Evolutionary conservation across 202 grass and related monocot genomes (phyloP), one percentile per base, ranked within the genome.

Genomic region (Panicum hallii): DNA sequence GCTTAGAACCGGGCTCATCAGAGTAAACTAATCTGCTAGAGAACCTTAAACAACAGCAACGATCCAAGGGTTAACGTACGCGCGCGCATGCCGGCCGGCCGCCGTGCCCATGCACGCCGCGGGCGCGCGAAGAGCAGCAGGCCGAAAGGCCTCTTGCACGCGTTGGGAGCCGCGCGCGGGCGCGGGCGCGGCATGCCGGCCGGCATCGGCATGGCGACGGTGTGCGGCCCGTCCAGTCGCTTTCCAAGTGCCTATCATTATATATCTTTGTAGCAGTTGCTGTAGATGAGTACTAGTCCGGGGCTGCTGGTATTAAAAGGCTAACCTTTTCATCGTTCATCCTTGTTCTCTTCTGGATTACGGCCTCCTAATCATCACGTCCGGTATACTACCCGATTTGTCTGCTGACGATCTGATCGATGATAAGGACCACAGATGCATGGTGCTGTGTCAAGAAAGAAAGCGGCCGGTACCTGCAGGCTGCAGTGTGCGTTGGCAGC

Each of bases 341-440:
- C 22, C 55, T 83, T 86, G 92, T 82, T 85, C 63, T 79, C 67
- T 86, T 87, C 28, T 86, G 81, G 15, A 19, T 49, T 53, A 64
- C 57, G 80, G 81, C 46, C 12, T 10, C 23, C 57, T 73, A 65
- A 73, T 55, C 61, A 73, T 55, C 61, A 54, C 67, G 23, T 26
- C 32, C 12, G 56, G 26, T 32, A 50, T 36, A 40, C 49, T 38
- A 19, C 15, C 41, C 19, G 9, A 14, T 30, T 53, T 55, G 44
- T 54, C 73, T 84, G 74, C 26, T 73, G 23, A 22, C 1, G 19
- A 57, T 26, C 47, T 42, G 49, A 38, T 38, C 4, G 36, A 38
- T 38, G 36, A 32, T 1, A 64, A 76, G 82, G 77, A 82, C 79
- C 79, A 83, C 78, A 66, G 57, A 65, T 42, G 30, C 19, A 17